Percentiles rank a stretch among this genome's conserved stretches.
phyloP scores from a whole-genome alignment of 2,329 filamentous ascomycete genomes.

The Aureobasidium melanogenum region DNA sequence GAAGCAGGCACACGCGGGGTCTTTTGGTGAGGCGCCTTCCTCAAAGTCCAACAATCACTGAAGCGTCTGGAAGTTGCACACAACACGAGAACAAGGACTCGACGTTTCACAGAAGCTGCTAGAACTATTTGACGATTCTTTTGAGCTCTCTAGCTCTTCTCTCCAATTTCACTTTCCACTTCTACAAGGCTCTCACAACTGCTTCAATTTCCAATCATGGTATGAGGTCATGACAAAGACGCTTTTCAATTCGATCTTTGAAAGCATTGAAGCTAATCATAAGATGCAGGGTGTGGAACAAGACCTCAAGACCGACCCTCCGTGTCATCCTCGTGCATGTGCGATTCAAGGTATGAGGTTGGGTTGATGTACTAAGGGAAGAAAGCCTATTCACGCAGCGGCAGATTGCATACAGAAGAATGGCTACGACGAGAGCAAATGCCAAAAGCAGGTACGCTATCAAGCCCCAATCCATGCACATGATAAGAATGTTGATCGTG shows the following conservation, averaged over 20 bases:
- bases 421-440: conserved; percentile 77
- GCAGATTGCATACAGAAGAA: conserved; percentile 77
- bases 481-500: neutral
- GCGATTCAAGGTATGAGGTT: conserved; percentile 68
- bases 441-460: conserved; percentile 45
- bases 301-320: conserved; percentile 64
- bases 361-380: neutral
- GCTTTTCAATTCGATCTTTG: neutral
- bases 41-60: neutral
- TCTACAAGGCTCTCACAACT: neutral
- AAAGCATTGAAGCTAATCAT: neutral
- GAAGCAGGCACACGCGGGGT: conserved; percentile 5
- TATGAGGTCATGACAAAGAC: conserved; percentile 10
- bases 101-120: neutral
- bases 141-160: neutral
- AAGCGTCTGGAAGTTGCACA: neutral
- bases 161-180: neutral
- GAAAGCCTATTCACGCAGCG: neutral
- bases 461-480: neutral
- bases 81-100: neutral
- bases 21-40: neutral
- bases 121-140: neutral
- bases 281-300: conserved; percentile 42
- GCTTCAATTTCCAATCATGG: neutral
- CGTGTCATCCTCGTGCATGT: conserved; percentile 82